A percentile compares a stretch with the other conserved stretches of the same genome.
Evolutionary conservation across 176 grass and related monocot species (phyloP).

Genomic region (Rhipidocladum racemiflorum): DNA sequence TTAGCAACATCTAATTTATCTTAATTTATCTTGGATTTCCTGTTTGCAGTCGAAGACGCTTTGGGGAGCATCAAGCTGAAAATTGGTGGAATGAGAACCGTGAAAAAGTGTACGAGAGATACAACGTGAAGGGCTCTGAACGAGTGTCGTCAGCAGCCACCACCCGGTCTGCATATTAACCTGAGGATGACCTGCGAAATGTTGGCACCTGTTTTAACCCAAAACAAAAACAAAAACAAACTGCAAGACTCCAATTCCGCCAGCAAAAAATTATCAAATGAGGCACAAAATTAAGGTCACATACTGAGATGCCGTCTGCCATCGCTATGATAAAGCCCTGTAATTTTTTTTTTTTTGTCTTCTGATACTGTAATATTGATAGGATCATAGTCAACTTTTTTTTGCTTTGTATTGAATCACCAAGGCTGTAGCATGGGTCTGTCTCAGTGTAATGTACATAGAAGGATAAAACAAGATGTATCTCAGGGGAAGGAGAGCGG

Average conservation of each 20-base stretch:
- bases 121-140: constrained; percentile 82
- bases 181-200: neutral
- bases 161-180: constrained; percentile 52
- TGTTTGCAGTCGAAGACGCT: constrained; percentile 69
- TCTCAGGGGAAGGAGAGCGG: neutral
- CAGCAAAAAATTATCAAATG: neutral
- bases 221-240: neutral
- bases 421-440: neutral
- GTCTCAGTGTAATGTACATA: constrained; percentile 35
- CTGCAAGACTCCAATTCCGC: neutral
- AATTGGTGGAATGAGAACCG: constrained; percentile 95
- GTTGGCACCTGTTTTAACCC: neutral
- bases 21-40: neutral
- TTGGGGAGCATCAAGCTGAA: constrained; percentile 95
- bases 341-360: neutral
- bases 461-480: neutral
- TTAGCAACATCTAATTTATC: neutral
- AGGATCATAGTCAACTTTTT: constrained; percentile 2
- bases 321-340: neutral
- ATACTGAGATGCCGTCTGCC: neutral
- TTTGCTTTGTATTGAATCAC: neutral
- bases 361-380: neutral
- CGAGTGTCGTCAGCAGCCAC: constrained; percentile 81
- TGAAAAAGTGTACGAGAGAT: constrained; percentile 80
- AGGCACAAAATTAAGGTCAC: neutral